Evolutionary conservation across 1,284 basidiomycete species (phyloP).

Genomic region (Grifola frondosa): DNA sequence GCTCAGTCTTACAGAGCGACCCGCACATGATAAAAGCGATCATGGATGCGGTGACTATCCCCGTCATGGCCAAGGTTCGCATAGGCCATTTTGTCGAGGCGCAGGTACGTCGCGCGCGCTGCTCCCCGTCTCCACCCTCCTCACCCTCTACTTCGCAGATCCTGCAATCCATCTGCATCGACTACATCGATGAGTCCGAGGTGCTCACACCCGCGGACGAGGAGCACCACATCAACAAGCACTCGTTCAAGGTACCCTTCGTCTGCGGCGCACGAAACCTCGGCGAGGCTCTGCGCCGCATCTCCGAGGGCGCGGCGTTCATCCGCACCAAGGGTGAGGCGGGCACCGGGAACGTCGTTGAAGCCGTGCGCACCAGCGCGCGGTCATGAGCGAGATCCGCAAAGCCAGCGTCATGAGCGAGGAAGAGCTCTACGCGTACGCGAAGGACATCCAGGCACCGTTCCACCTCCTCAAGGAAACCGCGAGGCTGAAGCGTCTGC

Average conservation of each 20-base stretch:
- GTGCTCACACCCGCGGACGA: slow-evolving; percentile 96
- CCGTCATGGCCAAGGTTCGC: slow-evolving; percentile 90
- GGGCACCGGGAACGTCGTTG: slow-evolving; percentile 97
- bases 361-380: slow-evolving; percentile 91
- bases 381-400: slow-evolving; percentile 84
- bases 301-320: slow-evolving; percentile 96
- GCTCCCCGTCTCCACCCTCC: not conserved
- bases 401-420: slow-evolving; percentile 86
- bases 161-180: slow-evolving; percentile 90
- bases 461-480: slow-evolving; percentile 98
- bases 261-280: slow-evolving; percentile 80
- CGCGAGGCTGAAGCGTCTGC: slow-evolving; percentile 88
- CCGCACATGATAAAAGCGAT: slow-evolving; percentile 97
- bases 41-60: slow-evolving; percentile 88
- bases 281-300: slow-evolving; percentile 93
- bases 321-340: slow-evolving; percentile 98
- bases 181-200: slow-evolving; percentile 98
- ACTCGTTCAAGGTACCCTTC: slow-evolving; percentile 87
- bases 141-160: slow-evolving; percentile 55
- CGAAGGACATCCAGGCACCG: slow-evolving; percentile 94
- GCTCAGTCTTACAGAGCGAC: slow-evolving; percentile 65
- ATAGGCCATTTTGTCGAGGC: slow-evolving; percentile 98
- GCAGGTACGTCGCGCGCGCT: slow-evolving; percentile 51
- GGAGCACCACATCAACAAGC: slow-evolving; percentile 83
- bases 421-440: slow-evolving; percentile 93